Evolutionary conservation across 768 basidiomycete genomes (phyloP).

Genomic region (Termitomyces sp.): DNA sequence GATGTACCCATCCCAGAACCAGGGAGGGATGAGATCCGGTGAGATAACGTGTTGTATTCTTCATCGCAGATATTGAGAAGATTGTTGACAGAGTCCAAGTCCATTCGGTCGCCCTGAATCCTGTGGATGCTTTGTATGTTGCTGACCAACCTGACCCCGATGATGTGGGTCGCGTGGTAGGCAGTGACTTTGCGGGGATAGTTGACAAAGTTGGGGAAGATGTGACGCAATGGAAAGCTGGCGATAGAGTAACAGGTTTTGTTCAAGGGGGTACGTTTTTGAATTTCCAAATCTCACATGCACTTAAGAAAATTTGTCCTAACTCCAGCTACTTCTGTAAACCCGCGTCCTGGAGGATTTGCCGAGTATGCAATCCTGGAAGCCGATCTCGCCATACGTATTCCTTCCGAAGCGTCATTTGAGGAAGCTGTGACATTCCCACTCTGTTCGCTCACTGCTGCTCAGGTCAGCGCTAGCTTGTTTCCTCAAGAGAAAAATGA

Average conservation of each 20-base stretch:
- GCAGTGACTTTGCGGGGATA: constrained; percentile 28
- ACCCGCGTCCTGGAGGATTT: constrained; percentile 26
- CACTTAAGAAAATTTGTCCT: neutral
- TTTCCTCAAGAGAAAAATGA: neutral
- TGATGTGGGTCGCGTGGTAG: constrained; percentile 25
- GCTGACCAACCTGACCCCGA: constrained; percentile 18
- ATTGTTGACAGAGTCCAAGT: constrained; percentile 20
- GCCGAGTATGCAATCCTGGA: constrained; percentile 28
- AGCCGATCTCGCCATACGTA: constrained; percentile 23
- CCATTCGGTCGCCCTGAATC: constrained; percentile 26
- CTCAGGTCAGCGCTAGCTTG: constrained; percentile 18
- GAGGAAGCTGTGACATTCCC: constrained; percentile 28
- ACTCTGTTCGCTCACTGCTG: constrained; percentile 26
- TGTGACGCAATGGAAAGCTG: constrained; percentile 23
- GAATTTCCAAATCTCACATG: neutral
- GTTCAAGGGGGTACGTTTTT: constrained; percentile 25
- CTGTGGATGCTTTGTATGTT: constrained; percentile 25
- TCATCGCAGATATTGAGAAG: neutral
- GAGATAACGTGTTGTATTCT: neutral
- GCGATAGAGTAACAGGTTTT: constrained; percentile 27
- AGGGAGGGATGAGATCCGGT: constrained; percentile 23
- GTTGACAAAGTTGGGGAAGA: constrained; percentile 24
- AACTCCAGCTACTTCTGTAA: constrained; percentile 24
- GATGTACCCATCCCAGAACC: constrained; percentile 23
- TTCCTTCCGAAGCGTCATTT: constrained; percentile 21